phyloP scores from a whole-genome alignment of 176 grass and related monocot species.

The Oryza glaberrima region DNA sequence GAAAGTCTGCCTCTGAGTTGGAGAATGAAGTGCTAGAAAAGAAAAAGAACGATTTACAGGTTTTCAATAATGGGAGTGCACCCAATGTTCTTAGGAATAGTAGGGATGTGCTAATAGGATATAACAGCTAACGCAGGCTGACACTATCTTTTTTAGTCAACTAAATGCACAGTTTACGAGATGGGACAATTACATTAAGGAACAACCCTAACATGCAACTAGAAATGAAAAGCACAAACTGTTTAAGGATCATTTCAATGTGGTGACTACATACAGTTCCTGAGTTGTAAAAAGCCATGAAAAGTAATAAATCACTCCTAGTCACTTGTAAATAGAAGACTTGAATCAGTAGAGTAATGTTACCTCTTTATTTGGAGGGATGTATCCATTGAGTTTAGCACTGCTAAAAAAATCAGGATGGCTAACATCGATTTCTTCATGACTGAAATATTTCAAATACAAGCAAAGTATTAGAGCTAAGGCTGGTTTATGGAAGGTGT shows the following conservation, averaged over 20 bases:
- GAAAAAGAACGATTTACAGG: background rate
- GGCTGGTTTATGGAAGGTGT: background rate
- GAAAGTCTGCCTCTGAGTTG: background rate
- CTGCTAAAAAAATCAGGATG: constrained; percentile 95
- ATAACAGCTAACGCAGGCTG: background rate
- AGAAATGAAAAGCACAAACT: background rate
- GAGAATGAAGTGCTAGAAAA: background rate
- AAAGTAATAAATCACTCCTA: background rate
- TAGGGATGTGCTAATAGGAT: background rate
- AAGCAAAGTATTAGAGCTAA: constrained; percentile 24
- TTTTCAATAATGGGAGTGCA: background rate
- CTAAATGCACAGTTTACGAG: background rate
- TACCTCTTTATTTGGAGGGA: constrained; percentile 89
- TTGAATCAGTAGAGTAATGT: constrained; percentile 22
- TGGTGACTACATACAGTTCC: background rate
- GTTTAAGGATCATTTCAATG: background rate
- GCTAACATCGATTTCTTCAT: constrained; percentile 91
- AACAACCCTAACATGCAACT: background rate
- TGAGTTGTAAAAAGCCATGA: background rate
- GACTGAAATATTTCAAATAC: constrained; percentile 62
- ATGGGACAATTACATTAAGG: background rate
- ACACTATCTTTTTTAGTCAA: background rate
- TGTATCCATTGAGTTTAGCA: constrained; percentile 90
- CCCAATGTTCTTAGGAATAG: background rate
- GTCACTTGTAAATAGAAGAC: background rate